phyloP scores from a whole-genome alignment of 2,329 filamentous ascomycete genomes.

The Pestalotiopsis sp. region DNA sequence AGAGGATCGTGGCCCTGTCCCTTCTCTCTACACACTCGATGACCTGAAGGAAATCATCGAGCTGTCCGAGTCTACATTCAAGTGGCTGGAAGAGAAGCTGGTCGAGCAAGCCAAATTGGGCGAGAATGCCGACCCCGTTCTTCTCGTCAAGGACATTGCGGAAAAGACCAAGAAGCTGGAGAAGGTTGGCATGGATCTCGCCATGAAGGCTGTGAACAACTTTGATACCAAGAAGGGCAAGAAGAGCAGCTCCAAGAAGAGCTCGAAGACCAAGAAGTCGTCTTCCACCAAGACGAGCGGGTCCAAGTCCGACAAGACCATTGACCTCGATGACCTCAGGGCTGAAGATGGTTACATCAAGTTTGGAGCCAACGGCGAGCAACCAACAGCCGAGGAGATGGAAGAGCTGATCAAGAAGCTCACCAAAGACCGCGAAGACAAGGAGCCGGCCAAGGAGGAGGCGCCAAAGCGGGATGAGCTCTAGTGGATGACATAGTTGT shows the following conservation, averaged over 20 bases:
- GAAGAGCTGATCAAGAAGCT: conserved; percentile 56
- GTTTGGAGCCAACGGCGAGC: conserved; percentile 42
- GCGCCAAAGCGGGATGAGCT: conserved; percentile 30
- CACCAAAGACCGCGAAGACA: conserved; percentile 31
- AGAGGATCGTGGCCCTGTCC: conserved; percentile 56
- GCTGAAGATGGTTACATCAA: conserved; percentile 36
- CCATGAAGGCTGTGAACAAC: conserved; percentile 68
- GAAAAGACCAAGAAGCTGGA: conserved; percentile 72
- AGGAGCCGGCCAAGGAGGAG: conserved; percentile 20
- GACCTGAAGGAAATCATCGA: conserved; percentile 71
- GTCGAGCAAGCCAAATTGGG: conserved; percentile 71
- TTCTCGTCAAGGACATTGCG: conserved; percentile 73
- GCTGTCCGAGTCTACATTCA: conserved; percentile 61
- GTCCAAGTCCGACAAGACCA: conserved; percentile 36
- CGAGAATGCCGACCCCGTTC: conserved; percentile 72
- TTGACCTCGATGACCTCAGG: conserved; percentile 46
- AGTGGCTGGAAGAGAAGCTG: conserved; percentile 77
- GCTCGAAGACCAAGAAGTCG: conserved; percentile 45
- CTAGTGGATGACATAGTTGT: conserved; percentile 17
- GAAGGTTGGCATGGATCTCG: conserved; percentile 69
- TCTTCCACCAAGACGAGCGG: conserved; percentile 39
- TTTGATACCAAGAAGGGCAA: conserved; percentile 51
- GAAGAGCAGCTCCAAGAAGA: conserved; percentile 31
- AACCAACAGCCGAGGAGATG: conserved; percentile 50
- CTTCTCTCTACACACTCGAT: conserved; percentile 70